Evolutionary conservation across 495 filamentous ascomycete species (phyloP), one percentile per base, ranked within the genome.

Genomic region (Tuber borchii): DNA sequence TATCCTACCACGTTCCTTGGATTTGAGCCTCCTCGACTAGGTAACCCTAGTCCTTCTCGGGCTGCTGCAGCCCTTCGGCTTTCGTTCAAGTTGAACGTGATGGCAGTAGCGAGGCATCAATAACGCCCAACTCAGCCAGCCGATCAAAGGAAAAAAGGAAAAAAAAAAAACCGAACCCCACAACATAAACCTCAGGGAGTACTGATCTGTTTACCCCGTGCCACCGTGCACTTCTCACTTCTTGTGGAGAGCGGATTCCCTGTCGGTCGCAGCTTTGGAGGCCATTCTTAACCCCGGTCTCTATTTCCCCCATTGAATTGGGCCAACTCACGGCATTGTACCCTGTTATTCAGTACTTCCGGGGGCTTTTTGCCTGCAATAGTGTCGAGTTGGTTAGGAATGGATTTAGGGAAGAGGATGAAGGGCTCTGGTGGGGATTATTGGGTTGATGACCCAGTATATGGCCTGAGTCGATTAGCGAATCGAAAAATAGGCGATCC

Each of bases 391-490:
- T 79, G 78, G 76, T 68, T 70, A 70, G 76, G 26, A 78, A 72
- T n/a, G 48, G 74, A 70, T 61, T 75, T 79, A 26, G 20, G 76
- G 61, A 75, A 79, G 71, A 75, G 73, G 70, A 75, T 73, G 76
- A 70, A 71, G 39, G 72, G 51, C 45, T 70, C 74, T 69, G 2
- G 17, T 70, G 61, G 65, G 31, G 73, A 75, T 40, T 79, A 72
- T 70, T 82, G 81, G 81, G 75, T 82, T 19, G 80, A 82, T 65
- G 81, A 82, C 65, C 81, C 81, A 37, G 65, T 82, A n/a, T 75
- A 77, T 37, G 81, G 81, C 22, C 76, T 82, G 37, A 82, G 70
- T 42, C 72, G 56, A 43, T 71, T 79, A 17, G 77, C 70, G 39
- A 73, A 69, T 51, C 73, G 76, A 73, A 70, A 61, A 61, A 61